Percentiles rank a stretch among this genome's conserved stretches.
Evolutionary conservation across 495 filamentous ascomycete genomes (phyloP).

Genomic region (Tuber magnatum): DNA sequence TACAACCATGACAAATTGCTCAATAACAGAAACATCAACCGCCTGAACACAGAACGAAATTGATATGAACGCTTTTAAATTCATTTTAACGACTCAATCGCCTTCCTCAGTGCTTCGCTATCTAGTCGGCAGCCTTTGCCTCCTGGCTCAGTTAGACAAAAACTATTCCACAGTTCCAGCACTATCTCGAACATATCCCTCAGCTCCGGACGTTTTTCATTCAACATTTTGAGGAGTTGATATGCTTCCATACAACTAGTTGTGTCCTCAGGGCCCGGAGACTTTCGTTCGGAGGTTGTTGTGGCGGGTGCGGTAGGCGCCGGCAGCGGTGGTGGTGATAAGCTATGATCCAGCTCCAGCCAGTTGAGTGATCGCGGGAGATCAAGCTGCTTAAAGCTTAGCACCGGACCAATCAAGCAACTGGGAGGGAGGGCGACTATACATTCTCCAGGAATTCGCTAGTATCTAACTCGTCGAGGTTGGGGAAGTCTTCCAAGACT

Average conservation of each 20-base stretch:
- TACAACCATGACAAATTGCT: neutral
- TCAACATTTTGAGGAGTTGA: conserved; percentile 18
- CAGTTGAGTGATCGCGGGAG: neutral
- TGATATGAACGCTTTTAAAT: conserved; percentile 1
- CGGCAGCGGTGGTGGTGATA: neutral
- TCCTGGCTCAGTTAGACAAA: conserved; percentile 11
- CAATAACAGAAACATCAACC: neutral
- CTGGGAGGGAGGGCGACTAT: neutral
- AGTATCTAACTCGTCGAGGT: neutral
- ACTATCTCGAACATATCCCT: conserved; percentile 31
- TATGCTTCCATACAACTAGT: conserved; percentile 27
- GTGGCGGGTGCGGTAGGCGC: neutral
- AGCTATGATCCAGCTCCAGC: neutral
- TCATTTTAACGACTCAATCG: conserved; percentile 17
- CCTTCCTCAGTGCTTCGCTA: conserved; percentile 20
- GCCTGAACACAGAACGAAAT: neutral
- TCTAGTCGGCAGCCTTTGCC: conserved; percentile 25
- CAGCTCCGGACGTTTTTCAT: conserved; percentile 20
- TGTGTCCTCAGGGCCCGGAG: neutral
- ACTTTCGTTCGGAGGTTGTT: neutral
- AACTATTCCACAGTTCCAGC: conserved; percentile 26
- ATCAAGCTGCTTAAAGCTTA: neutral
- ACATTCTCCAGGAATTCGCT: neutral
- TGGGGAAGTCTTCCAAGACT: neutral
- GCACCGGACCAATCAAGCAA: neutral